These are phyloP conservation scores for Dactylonectria macrodidyma DNA, from an alignment of 2,329 filamentous ascomycete species.

Conservation along the genomic window DNA sequence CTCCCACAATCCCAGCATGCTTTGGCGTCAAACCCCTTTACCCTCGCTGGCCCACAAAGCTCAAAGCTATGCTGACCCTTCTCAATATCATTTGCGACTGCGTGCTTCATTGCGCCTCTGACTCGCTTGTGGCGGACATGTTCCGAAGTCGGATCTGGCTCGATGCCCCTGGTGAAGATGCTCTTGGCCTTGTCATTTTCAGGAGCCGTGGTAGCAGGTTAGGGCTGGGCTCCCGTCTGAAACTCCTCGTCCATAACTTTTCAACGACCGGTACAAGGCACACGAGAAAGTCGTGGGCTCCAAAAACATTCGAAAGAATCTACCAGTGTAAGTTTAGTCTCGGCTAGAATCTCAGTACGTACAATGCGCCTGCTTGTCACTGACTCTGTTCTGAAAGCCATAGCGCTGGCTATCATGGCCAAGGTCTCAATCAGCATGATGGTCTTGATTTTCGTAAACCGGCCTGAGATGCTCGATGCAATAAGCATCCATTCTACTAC, in stretches of 20 bases:
- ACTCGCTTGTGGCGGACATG: constrained; percentile 1
- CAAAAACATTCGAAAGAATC: constrained; percentile 1
- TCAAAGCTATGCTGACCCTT: background rate
- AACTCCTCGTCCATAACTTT: too few relatives aligned
- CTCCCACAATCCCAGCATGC: too few relatives aligned
- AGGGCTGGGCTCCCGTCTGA: too few relatives aligned
- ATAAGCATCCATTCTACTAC: too few relatives aligned
- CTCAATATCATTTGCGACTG: background rate
- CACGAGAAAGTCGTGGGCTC: constrained; percentile 38
- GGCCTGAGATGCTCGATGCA: too few relatives aligned
- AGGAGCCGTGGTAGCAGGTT: too few relatives aligned
- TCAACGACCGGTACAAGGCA: too few relatives aligned
- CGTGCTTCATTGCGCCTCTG: background rate
- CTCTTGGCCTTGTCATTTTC: too few relatives aligned
- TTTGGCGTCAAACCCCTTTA: background rate
- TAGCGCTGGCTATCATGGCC: too few relatives aligned
- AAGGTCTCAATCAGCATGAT: too few relatives aligned
- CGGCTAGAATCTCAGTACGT: background rate
- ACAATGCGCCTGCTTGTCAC: background rate
- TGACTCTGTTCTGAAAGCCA: background rate
- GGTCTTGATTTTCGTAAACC: too few relatives aligned
- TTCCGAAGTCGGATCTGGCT: constrained; percentile 6
- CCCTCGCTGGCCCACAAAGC: background rate
- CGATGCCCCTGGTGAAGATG: background rate
- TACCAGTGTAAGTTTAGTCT: background rate